Percentiles rank a stretch among this genome's conserved stretches.
Evolutionary conservation across 352 stramenopile genomes (phyloP).

Genomic region (Nothophytophthora sp.): DNA sequence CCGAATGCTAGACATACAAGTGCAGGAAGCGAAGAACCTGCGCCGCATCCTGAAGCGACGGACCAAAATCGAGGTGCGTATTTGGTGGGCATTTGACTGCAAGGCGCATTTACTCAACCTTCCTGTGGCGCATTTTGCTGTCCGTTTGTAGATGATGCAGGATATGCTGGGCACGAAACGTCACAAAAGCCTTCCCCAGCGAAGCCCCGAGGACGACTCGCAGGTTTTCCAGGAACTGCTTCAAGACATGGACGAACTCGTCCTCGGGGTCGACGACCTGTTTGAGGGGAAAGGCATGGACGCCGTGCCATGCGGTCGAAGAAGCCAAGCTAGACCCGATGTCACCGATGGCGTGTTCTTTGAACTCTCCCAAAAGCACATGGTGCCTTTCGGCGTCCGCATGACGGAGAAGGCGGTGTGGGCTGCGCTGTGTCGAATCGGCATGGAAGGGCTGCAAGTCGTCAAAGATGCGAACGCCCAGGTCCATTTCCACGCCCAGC

Average conservation of each 20-base stretch:
- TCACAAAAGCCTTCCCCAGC: neutral
- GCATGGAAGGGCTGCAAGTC: neutral
- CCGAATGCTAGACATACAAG: conserved; percentile 5
- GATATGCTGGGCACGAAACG: neutral
- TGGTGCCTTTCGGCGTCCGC: conserved; percentile 13
- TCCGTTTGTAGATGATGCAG: neutral
- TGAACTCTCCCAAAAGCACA: conserved; percentile 11
- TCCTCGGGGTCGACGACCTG: conserved; percentile 8
- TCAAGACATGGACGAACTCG: conserved; percentile 6
- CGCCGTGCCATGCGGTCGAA: neutral
- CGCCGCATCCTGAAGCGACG: conserved; percentile 5
- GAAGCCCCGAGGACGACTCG: neutral
- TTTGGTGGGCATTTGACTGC: too few relatives aligned
- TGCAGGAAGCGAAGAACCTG: conserved; percentile 10
- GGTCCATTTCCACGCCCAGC: neutral
- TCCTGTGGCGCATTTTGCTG: neutral
- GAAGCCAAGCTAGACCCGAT: neutral
- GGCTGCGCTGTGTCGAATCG: conserved; percentile 1
- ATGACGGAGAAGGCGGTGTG: neutral
- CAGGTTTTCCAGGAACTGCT: neutral
- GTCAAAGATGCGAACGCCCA: neutral
- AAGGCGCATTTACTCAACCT: neutral
- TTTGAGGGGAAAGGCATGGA: conserved; percentile 7
- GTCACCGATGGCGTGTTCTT: conserved; percentile 13
- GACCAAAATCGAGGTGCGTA: neutral